Conservation (phyloP, 2,329 filamentous ascomycete species). For the Trichoderma sp. region DNA sequence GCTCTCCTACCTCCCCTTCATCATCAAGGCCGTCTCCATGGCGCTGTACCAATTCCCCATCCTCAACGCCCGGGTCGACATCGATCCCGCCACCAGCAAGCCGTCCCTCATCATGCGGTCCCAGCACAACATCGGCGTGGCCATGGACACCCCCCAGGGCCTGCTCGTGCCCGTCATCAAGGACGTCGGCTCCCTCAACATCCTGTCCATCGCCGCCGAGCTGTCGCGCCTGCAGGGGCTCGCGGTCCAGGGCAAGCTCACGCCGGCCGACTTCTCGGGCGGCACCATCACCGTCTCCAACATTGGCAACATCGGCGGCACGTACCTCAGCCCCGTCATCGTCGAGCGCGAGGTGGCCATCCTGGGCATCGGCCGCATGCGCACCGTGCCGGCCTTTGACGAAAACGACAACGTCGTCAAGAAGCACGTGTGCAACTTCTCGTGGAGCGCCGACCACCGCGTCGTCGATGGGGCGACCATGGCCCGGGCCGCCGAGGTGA, state of each 20-base stretch:
- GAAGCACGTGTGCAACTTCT: conserved; percentile 83
- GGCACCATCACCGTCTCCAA: conserved; percentile 96
- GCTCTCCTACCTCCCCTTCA: conserved; percentile 87
- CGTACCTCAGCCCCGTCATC: conserved; percentile 86
- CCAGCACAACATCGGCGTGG: conserved; percentile 91
- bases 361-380: conserved; percentile 79
- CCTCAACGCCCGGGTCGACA: conserved; percentile 81
- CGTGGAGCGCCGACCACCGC: conserved; percentile 93
- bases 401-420: conserved; percentile 59
- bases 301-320: conserved; percentile 91
- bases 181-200: conserved; percentile 72
- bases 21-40: conserved; percentile 91
- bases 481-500: conserved; percentile 81
- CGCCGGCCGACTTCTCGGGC: conserved; percentile 70
- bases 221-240: conserved; percentile 69
- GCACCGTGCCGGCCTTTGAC: conserved; percentile 75
- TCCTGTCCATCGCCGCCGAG: conserved; percentile 74
- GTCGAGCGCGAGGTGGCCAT: conserved; percentile 90
- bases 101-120: conserved; percentile 74
- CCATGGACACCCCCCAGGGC: conserved; percentile 87
- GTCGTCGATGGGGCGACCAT: conserved; percentile 94
- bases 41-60: conserved; percentile 78
- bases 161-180: conserved; percentile 90
- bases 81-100: conserved; percentile 52
- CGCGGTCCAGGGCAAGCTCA: conserved; percentile 71